Conservation (phyloP, 106 monocot species). For the Agapanthus africanus region DNA sequence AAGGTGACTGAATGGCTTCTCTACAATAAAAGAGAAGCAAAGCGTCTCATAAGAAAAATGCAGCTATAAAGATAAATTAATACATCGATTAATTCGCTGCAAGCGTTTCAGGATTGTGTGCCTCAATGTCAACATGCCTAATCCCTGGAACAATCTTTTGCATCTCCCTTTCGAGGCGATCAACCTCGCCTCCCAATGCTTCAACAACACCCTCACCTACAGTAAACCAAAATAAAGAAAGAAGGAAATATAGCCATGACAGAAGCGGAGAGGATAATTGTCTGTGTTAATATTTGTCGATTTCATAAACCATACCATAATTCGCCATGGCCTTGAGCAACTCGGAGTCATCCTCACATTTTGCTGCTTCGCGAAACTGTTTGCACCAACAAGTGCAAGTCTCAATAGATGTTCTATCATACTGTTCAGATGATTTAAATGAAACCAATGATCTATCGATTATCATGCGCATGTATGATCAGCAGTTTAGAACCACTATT, state of each 20-base stretch:
- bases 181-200: conserved; percentile 58
- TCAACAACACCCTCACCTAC: conserved; percentile 71
- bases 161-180: conserved; percentile 63
- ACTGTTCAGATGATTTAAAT: too few species aligned
- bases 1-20: too few species aligned
- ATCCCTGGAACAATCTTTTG: conserved; percentile 66
- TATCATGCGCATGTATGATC: too few species aligned
- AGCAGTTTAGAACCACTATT: too few species aligned
- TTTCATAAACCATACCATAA: conserved; percentile 39
- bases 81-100: conserved; percentile 9
- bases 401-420: too few species aligned
- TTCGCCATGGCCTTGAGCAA: conserved; percentile 58
- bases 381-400: conserved; percentile 9
- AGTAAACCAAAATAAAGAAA: not conserved
- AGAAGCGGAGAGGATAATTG: too few species aligned
- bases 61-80: not conserved
- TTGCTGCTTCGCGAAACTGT: conserved; percentile 59
- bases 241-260: not conserved
- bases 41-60: not conserved
- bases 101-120: conserved; percentile 47
- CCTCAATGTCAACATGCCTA: conserved; percentile 67
- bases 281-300: too few species aligned
- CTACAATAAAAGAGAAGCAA: too few species aligned
- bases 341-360: conserved; percentile 36
- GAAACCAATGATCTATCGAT: too few species aligned